Evolutionary conservation across 345 rosid genomes (phyloP), one percentile per base, ranked within the genome.

Genomic region (Kernera saxatilis): DNA sequence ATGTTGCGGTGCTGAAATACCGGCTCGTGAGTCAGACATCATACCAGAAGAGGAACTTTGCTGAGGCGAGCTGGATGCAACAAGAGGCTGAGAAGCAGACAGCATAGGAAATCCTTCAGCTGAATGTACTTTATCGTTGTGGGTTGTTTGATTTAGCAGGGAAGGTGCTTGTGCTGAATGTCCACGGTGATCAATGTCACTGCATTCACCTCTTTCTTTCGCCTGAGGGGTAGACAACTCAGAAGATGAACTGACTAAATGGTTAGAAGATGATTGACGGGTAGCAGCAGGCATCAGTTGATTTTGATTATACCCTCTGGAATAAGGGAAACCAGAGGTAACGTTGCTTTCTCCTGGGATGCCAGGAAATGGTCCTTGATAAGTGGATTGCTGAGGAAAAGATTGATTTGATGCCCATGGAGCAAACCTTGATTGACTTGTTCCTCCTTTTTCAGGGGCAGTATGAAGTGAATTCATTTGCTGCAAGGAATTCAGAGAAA

Each of bases 331-430:
- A 55, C 82, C 82, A 49, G 89, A 70, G 41, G 77, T 48, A 1
- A 72, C 26, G 58, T 77, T 77, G 14, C 65, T 27, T 76, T 84
- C 84, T 57, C 82, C 88, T 12, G 66, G 55, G 43, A 56, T 49
- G 72, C 78, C 41, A 58, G 84, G 65, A 63, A 62, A 59, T 41
- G 77, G 82, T 74, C 79, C 85, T 68, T 64, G 81, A 74, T 77
- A 78, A 64, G 74, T 62, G 60, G 80, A 84, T 71, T 51, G 78
- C 75, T 78, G 78, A 52, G 85, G 66, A 33, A 54, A 54, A 25
- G 82, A 73, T 44, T 77, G 87, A 72, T 73, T 61, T 64, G 80
- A 79, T 73, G 84, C 64, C 67, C 83, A 68, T 25, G 89, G 75
- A 65, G 81, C 78, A 76, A 76, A 69, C 79, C 82, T 78, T 17